A percentile compares a stretch with the other conserved stretches of the same genome.
Conservation (phyloP, 805 yeast genomes). For the Wickerhamomyces xylosicus region DNA sequence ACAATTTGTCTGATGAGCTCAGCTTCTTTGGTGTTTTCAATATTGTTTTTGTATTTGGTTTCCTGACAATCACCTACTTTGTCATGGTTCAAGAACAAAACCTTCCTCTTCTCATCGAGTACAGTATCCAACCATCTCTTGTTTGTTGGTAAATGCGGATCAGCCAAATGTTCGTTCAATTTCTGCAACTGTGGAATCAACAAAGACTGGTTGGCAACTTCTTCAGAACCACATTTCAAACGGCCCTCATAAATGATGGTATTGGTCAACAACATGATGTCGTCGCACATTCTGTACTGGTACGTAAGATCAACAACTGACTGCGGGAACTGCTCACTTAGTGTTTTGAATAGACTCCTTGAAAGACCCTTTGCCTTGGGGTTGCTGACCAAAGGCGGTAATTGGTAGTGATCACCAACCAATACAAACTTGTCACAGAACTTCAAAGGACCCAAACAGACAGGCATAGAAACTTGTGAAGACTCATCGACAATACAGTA, state of each 20-base stretch:
- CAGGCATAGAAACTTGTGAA: slow-evolving; percentile 88
- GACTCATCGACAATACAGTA: slow-evolving; percentile 96
- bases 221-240: slow-evolving; percentile 62
- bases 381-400: slow-evolving; percentile 78
- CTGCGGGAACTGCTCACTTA: slow-evolving; percentile 65
- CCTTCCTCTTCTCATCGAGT: slow-evolving; percentile 45
- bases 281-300: slow-evolving; percentile 90
- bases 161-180: slow-evolving; percentile 2
- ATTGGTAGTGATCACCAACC: slow-evolving; percentile 94
- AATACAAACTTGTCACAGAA: slow-evolving; percentile 70
- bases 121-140: slow-evolving; percentile 47
- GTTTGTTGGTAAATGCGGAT: background rate
- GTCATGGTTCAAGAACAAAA: slow-evolving; percentile 78
- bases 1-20: slow-evolving; percentile 52
- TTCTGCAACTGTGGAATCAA: slow-evolving; percentile 30
- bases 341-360: slow-evolving; percentile 61
- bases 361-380: slow-evolving; percentile 61
- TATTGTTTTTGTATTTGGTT: slow-evolving; percentile 46
- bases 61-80: slow-evolving; percentile 44
- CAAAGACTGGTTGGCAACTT: slow-evolving; percentile 51
- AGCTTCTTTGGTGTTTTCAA: slow-evolving; percentile 69
- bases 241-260: slow-evolving; percentile 66
- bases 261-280: slow-evolving; percentile 78
- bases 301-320: slow-evolving; percentile 67
- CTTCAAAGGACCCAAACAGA: slow-evolving; percentile 79